Conservation (phyloP, 192 early-diverging fungal species). For the Backusella australiensis region DNA sequence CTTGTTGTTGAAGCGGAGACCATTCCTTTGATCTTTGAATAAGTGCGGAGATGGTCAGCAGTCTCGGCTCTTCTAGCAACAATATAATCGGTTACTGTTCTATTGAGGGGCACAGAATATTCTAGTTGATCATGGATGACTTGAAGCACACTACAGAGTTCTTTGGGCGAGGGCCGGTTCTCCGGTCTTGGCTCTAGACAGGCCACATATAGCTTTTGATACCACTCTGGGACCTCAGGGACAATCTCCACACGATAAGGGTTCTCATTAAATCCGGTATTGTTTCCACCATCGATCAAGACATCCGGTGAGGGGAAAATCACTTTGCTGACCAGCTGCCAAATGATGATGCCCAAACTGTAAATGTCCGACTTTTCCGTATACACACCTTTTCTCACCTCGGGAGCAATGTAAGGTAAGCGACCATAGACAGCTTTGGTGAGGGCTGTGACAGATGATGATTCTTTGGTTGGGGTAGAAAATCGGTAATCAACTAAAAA, state of each 20-base stretch:
- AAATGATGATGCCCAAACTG: constrained; percentile 53
- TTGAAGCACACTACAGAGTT: constrained; percentile 22
- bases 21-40: constrained; percentile 18
- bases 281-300: constrained; percentile 13
- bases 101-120: constrained; percentile 14
- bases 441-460: constrained; percentile 30
- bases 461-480: constrained; percentile 28
- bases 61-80: constrained; percentile 26
- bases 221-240: constrained; percentile 34
- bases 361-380: constrained; percentile 51
- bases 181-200: constrained; percentile 32
- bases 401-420: constrained; percentile 53
- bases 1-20: constrained; percentile 18
- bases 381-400: constrained; percentile 49
- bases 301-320: constrained; percentile 31
- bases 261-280: not conserved
- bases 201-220: constrained; percentile 17
- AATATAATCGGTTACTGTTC: constrained; percentile 29
- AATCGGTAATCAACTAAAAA: constrained; percentile 38
- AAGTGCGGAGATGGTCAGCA: constrained; percentile 21
- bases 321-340: constrained; percentile 45
- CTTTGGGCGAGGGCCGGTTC: constrained; percentile 25
- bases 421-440: constrained; percentile 50
- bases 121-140: constrained; percentile 21
- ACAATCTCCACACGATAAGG: constrained; percentile 32